These are phyloP conservation scores for Nyctanthes arbortristis DNA, from an alignment of 257 asterid genomes.

Conservation along the genomic window DNA sequence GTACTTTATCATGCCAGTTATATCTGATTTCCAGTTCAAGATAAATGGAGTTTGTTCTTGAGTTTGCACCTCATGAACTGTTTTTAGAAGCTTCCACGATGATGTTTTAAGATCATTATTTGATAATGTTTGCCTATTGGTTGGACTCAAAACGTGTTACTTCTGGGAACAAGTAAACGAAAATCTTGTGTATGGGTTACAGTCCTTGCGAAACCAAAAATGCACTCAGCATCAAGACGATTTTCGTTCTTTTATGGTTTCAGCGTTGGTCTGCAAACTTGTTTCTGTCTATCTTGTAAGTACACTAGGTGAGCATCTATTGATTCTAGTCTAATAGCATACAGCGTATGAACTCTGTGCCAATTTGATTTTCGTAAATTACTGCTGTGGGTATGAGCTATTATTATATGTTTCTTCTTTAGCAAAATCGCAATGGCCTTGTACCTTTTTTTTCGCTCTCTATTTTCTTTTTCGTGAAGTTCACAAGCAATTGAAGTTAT, in stretches of 20 bases:
- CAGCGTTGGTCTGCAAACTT: too few relatives aligned
- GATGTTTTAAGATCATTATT: not conserved
- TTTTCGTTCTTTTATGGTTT: too few relatives aligned
- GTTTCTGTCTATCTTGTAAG: too few relatives aligned
- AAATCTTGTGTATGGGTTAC: too few relatives aligned
- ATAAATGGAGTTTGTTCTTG: not conserved
- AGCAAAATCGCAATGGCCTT: not conserved
- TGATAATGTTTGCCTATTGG: not conserved
- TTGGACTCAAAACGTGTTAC: too few relatives aligned
- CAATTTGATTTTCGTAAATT: not conserved
- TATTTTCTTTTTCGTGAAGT: not conserved
- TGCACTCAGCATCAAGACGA: too few relatives aligned
- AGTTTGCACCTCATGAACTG: too few relatives aligned
- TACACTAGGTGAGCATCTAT: too few relatives aligned
- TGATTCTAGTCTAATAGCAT: not conserved
- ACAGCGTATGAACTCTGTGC: not conserved
- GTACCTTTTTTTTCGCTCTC: not conserved
- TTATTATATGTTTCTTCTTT: not conserved
- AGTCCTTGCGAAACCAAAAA: too few relatives aligned
- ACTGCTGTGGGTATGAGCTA: not conserved
- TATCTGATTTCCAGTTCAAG: not conserved
- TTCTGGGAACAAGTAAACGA: too few relatives aligned
- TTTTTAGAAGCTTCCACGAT: not conserved
- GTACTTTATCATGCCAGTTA: slow-evolving; percentile 33
- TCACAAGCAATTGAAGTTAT: not conserved